Evolutionary conservation across 805 yeast species (phyloP), one percentile per base, ranked within the genome.

Genomic region (Monosporozyma unispora): DNA sequence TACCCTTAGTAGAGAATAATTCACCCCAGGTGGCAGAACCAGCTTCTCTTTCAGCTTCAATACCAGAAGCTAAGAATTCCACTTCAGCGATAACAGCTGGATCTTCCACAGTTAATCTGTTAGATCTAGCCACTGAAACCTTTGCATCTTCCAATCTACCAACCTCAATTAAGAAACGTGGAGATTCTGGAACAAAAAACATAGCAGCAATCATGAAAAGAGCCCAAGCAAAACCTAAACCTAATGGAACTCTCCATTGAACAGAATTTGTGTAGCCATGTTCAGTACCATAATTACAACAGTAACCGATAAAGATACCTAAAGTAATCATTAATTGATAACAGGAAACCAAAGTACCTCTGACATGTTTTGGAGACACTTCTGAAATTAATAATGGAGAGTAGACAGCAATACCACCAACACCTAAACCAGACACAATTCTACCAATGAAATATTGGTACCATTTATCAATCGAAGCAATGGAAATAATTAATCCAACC

Each of bases 261-360:
- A 68, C 87, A 41, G 90, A 82, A 71, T 82, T 82, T 62, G 77
- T 73, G 62, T 68, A 70, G 23, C 49, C 57, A 63, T 47, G 50
- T 54, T 78, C 76, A 52, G 86, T 80, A 67, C 87, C 89, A 64
- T 75, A 83, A 51, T 79, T 80, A 48, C 82, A 73, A 69, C 87
- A 82, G 75, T 82, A 82, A 65, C 88, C 89, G 56, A 83, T 70
- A 69, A 83, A 82, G 59, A 83, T 83, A 70, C 88, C 89, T 45
- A 78, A 68, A 38, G 88, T 82, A 55, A 82, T 77, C 76, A 76
- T 79, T 64, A 83, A 71, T 68, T 83, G 88, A 73, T 76, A 83
- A 25, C 27, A 25, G 8, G 27, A 25, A 8, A 25, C 27, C 8
- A 25, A 25, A 25, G 27, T 25, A 25, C 88, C 88, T 77, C 89